Conservation (phyloP, 768 basidiomycete species). For the Naematelia aurantialba region DNA sequence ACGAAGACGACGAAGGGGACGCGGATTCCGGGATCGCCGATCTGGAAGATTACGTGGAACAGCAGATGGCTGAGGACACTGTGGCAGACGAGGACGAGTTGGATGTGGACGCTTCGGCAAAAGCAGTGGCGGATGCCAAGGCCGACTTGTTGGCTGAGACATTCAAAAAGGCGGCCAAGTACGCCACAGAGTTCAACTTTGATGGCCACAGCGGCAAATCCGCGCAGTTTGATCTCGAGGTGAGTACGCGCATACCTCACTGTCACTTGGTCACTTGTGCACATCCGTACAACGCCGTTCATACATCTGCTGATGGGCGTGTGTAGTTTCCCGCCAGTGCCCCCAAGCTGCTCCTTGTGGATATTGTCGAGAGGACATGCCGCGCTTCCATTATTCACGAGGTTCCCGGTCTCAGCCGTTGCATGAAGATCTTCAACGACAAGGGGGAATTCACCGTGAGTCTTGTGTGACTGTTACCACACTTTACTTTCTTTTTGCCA, state of each 20-base stretch:
- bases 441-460: slow-evolving; percentile 49
- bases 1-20: slow-evolving; percentile 60
- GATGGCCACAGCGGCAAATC: slow-evolving; percentile 53
- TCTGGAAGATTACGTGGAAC: slow-evolving; percentile 42
- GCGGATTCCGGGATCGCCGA: slow-evolving; percentile 30
- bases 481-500: background rate
- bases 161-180: slow-evolving; percentile 58
- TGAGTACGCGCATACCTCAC: slow-evolving; percentile 54
- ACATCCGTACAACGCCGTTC: background rate
- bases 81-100: slow-evolving; percentile 55
- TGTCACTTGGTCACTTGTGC: background rate
- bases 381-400: slow-evolving; percentile 79
- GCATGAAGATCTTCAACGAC: slow-evolving; percentile 53
- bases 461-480: background rate
- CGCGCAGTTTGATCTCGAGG: slow-evolving; percentile 80
- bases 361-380: slow-evolving; percentile 84
- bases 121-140: slow-evolving; percentile 42
- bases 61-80: slow-evolving; percentile 31
- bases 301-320: too few species aligned
- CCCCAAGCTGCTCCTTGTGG: slow-evolving; percentile 89
- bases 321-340: slow-evolving; percentile 78
- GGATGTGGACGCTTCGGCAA: slow-evolving; percentile 71
- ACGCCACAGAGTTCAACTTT: slow-evolving; percentile 71
- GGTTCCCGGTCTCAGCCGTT: slow-evolving; percentile 80
- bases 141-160: slow-evolving; percentile 43